Percentiles rank a stretch among this genome's conserved stretches.
Conservation (phyloP, 129 eudicot species). For the Heracleum sosnowskyi region DNA sequence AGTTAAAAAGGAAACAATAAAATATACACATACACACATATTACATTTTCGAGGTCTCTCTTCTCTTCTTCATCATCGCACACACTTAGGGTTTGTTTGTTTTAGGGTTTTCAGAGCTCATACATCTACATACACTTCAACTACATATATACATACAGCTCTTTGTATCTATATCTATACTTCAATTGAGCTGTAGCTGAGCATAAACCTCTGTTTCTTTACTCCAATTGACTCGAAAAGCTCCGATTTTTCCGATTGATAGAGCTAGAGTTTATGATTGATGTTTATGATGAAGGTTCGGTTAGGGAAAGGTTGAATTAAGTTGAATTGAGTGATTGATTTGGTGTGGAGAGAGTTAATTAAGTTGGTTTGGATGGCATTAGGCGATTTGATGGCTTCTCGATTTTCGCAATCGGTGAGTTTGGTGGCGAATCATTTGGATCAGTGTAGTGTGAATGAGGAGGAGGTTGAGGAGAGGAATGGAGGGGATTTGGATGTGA, state of each 20-base stretch:
- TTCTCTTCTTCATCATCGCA: constrained; percentile 12
- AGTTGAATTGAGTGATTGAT: background rate
- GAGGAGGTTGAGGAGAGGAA: constrained; percentile 22
- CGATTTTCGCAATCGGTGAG: constrained; percentile 67
- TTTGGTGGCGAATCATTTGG: constrained; percentile 46
- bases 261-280: constrained; percentile 1
- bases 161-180: constrained; percentile 30
- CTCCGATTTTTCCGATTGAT: constrained; percentile 12
- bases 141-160: background rate
- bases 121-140: background rate
- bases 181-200: constrained; percentile 28
- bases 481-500: constrained; percentile 45
- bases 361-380: constrained; percentile 60
- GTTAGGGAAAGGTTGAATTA: constrained; percentile 27
- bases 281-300: constrained; percentile 32
- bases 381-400: constrained; percentile 91
- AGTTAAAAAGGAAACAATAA: background rate
- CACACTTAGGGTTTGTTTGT: constrained; percentile 3
- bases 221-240: constrained; percentile 2
- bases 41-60: constrained; percentile 35
- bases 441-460: constrained; percentile 25
- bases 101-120: constrained; percentile 45
- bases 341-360: background rate
- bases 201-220: background rate
- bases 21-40: background rate